phyloP scores from a whole-genome alignment of 768 basidiomycete species.

The Leccinum pellstonianum region DNA sequence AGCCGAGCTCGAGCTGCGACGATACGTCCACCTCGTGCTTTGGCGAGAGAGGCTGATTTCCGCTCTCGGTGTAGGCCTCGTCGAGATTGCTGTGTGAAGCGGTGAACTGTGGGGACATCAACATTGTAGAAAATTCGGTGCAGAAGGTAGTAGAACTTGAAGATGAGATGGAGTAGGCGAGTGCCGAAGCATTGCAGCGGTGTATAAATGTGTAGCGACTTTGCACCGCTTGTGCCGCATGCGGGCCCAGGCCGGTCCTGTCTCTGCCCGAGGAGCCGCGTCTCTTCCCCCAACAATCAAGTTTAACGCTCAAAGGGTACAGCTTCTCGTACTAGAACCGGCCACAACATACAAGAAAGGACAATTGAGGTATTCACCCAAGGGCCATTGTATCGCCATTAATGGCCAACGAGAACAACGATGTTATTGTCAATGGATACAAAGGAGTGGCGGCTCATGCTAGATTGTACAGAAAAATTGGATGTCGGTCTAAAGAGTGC shows the following conservation, averaged over 20 bases:
- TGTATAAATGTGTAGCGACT: conserved; percentile 27
- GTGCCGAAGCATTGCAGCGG: conserved; percentile 3
- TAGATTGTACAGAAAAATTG: conserved; percentile 3
- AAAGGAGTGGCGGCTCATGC: conserved; percentile 9
- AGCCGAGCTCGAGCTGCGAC: conserved; percentile 19
- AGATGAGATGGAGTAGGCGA: conserved; percentile 15
- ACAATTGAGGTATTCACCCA: conserved; percentile 12
- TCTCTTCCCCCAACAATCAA: not conserved
- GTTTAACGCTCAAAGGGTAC: conserved; percentile 9
- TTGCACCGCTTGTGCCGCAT: conserved; percentile 29
- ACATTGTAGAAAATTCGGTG: conserved; percentile 7
- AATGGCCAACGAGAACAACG: not conserved
- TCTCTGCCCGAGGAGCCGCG: conserved; percentile 6
- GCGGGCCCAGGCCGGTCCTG: conserved; percentile 12
- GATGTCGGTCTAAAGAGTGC: not conserved
- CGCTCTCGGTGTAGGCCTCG: conserved; percentile 10
- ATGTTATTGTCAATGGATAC: conserved; percentile 8
- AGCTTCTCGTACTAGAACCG: conserved; percentile 3
- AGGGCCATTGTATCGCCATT: conserved; percentile 3
- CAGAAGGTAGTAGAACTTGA: conserved; percentile 5
- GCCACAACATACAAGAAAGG: conserved; percentile 12
- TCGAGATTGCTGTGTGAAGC: not conserved
- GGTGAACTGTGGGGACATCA: conserved; percentile 22
- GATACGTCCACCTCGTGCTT: conserved; percentile 21
- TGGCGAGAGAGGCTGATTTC: conserved; percentile 15